phyloP scores from a whole-genome alignment of 345 rosid species.

The Durio zibethinus region DNA sequence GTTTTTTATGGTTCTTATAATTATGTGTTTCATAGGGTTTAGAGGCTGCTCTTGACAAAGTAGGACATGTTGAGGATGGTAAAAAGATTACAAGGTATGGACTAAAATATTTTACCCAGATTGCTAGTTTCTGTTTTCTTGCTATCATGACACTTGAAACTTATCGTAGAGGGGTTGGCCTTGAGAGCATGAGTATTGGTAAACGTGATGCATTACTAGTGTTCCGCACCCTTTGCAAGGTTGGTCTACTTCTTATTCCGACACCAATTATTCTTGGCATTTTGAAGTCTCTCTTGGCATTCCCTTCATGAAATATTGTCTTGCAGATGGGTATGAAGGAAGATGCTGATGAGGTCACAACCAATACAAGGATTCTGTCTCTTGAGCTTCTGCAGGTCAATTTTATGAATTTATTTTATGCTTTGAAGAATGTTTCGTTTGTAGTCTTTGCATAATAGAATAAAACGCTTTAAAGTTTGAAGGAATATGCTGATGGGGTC shows the following conservation, averaged over 20 bases:
- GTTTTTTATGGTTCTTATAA: neutral
- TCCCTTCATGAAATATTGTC: constrained; percentile 14
- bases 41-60: constrained; percentile 98
- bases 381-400: constrained; percentile 97
- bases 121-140: neutral
- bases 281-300: constrained; percentile 22
- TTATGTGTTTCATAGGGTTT: constrained; percentile 52
- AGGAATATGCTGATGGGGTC: constrained; percentile 90
- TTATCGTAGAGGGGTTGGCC: constrained; percentile 72
- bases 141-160: neutral
- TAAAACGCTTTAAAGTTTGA: too few relatives aligned
- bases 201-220: constrained; percentile 92
- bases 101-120: constrained; percentile 29
- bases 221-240: constrained; percentile 99
- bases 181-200: constrained; percentile 93
- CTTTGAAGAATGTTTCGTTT: constrained; percentile 3
- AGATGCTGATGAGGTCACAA: constrained; percentile 90
- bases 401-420: constrained; percentile 17
- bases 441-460: constrained; percentile 4
- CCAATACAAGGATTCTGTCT: constrained; percentile 84
- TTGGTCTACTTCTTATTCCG: constrained; percentile 30
- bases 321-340: constrained; percentile 99
- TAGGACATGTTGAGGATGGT: constrained; percentile 95
- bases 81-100: constrained; percentile 77
- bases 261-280: constrained; percentile 19